These are phyloP conservation scores for Neodidymelliopsis sp. DNA, from an alignment of 2,329 filamentous ascomycete species.

Conservation along the genomic window DNA sequence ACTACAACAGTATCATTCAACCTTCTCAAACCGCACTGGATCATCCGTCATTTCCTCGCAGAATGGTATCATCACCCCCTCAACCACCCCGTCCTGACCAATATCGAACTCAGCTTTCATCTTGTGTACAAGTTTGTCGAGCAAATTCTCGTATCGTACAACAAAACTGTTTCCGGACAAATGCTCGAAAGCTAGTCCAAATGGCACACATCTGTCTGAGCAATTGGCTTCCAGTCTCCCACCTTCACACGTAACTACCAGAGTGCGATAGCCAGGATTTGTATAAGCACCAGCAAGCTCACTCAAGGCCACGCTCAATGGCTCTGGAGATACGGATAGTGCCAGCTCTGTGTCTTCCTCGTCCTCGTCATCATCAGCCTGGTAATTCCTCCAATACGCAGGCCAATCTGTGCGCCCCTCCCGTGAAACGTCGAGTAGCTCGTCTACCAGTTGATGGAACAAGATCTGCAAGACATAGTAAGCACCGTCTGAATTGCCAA, in stretches of 20 bases:
- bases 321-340: not conserved
- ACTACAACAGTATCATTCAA: no score
- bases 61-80: slow-evolving; percentile 15
- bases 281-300: slow-evolving; percentile 13
- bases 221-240: slow-evolving; percentile 17
- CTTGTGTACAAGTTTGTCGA: slow-evolving; percentile 4
- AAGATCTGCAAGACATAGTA: slow-evolving; percentile 15
- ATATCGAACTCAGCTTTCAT: slow-evolving; percentile 16
- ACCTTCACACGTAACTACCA: slow-evolving; percentile 9
- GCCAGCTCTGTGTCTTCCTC: not conserved
- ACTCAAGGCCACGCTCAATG: slow-evolving; percentile 5
- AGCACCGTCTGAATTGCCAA: slow-evolving; percentile 17
- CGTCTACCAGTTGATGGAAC: slow-evolving; percentile 14
- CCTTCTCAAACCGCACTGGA: slow-evolving; percentile 17
- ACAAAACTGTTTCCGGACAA: slow-evolving; percentile 6
- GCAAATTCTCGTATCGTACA: not conserved
- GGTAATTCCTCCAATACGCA: slow-evolving; percentile 4
- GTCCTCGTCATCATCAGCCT: slow-evolving; percentile 4
- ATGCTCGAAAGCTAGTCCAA: slow-evolving; percentile 16
- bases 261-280: slow-evolving; percentile 17
- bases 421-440: not conserved
- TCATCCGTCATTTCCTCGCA: slow-evolving; percentile 13
- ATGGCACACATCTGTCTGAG: slow-evolving; percentile 20
- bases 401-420: slow-evolving; percentile 8
- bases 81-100: slow-evolving; percentile 2